Percentiles rank a stretch among this genome's conserved stretches.
Evolutionary conservation across 306 rosid genomes (phyloP).

Genomic region (Albizia julibrissin): DNA sequence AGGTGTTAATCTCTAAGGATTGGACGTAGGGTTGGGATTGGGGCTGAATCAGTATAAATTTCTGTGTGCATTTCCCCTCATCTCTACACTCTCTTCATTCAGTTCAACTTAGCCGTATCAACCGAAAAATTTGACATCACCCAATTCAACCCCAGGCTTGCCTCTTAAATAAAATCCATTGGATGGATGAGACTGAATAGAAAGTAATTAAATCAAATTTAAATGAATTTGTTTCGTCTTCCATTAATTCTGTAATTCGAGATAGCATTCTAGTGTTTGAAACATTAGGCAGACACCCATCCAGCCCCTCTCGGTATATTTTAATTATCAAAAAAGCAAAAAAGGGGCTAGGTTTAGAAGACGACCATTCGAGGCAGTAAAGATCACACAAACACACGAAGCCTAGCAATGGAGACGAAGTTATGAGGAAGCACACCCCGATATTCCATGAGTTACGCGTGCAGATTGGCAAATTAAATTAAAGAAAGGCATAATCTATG

Average conservation of each 20-base stretch:
- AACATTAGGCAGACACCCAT: background rate
- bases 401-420: background rate
- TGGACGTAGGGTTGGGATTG: no score
- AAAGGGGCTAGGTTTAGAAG: background rate
- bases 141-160: no score
- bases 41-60: no score
- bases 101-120: no score
- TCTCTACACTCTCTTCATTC: no score
- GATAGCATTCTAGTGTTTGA: background rate
- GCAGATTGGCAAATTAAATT: slow-evolving; percentile 5
- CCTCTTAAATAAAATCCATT: no score
- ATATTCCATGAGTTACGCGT: background rate
- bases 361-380: background rate
- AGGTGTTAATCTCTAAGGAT: no score
- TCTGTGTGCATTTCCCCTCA: no score
- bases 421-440: background rate
- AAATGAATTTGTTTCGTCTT: background rate
- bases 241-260: background rate
- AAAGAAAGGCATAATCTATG: background rate
- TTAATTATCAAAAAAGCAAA: background rate
- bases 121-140: no score
- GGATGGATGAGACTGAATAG: background rate
- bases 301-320: background rate
- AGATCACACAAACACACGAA: background rate
- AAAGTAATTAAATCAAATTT: background rate